Conservation (phyloP, 2,329 filamentous ascomycete genomes). For the Colletotrichum brevisporum region DNA sequence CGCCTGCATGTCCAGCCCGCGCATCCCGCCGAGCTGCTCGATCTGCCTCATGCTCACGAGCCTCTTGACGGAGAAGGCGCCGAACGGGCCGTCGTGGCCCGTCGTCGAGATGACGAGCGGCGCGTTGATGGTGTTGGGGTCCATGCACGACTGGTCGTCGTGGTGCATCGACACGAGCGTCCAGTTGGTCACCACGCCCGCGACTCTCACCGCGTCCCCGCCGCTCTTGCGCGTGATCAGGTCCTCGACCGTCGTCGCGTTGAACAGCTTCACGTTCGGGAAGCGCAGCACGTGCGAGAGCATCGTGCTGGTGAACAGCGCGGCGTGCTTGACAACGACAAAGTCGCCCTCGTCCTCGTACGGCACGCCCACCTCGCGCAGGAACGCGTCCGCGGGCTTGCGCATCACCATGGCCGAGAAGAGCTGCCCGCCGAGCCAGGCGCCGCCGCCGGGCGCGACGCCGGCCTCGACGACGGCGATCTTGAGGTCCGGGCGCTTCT, state of each 20-base stretch:
- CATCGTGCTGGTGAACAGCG: slow-evolving; percentile 90
- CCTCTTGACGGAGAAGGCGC: slow-evolving; percentile 91
- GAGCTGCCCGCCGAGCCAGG: slow-evolving; percentile 94
- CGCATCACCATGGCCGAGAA: slow-evolving; percentile 97
- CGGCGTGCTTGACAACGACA: slow-evolving; percentile 94
- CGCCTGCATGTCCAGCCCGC: slow-evolving; percentile 90
- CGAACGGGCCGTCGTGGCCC: slow-evolving; percentile 91
- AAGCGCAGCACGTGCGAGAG: slow-evolving; percentile 86
- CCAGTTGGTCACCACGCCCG: slow-evolving; percentile 96
- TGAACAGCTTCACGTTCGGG: slow-evolving; percentile 97
- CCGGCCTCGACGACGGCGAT: slow-evolving; percentile 92
- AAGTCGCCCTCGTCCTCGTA: slow-evolving; percentile 86
- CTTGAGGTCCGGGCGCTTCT: slow-evolving; percentile 88
- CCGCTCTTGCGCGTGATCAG: slow-evolving; percentile 81
- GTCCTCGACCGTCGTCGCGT: slow-evolving; percentile 92
- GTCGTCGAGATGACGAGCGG: slow-evolving; percentile 91
- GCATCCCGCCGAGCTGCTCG: slow-evolving; percentile 90
- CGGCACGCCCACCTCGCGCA: slow-evolving; percentile 84
- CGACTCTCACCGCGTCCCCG: slow-evolving; percentile 74
- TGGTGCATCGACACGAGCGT: slow-evolving; percentile 90
- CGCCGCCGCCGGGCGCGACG: slow-evolving; percentile 88
- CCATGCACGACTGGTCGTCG: slow-evolving; percentile 95
- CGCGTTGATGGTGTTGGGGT: slow-evolving; percentile 96
- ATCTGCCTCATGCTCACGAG: slow-evolving; percentile 90
- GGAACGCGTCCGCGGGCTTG: slow-evolving; percentile 89